Evolutionary conservation across 768 basidiomycete species (phyloP).

Genomic region (Trichaptum fuscoviolaceum): DNA sequence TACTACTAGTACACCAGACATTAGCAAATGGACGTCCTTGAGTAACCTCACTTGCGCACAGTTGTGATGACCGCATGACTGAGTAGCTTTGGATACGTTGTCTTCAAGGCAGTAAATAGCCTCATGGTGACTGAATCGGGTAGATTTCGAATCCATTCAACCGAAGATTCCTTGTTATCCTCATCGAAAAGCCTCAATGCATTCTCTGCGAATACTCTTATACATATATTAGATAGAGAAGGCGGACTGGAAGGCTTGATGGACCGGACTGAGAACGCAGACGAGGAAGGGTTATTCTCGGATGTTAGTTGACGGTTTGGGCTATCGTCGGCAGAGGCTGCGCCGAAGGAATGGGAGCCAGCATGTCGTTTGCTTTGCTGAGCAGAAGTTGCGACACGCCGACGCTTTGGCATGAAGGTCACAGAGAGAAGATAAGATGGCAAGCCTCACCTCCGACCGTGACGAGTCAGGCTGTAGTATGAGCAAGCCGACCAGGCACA

Average conservation of each 20-base stretch:
- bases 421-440: not conserved
- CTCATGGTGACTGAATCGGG: slow-evolving; percentile 48
- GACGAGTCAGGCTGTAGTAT: too few relatives aligned
- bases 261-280: slow-evolving; percentile 42
- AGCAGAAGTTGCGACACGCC: not conserved
- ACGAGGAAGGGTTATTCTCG: slow-evolving; percentile 41
- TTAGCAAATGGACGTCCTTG: not conserved
- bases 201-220: slow-evolving; percentile 45
- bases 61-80: slow-evolving; percentile 50
- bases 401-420: slow-evolving; percentile 2
- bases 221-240: slow-evolving; percentile 44
- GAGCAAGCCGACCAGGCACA: not conserved
- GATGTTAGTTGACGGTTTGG: slow-evolving; percentile 14
- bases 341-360: not conserved
- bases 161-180: slow-evolving; percentile 34
- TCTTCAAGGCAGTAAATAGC: slow-evolving; percentile 46
- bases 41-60: slow-evolving; percentile 29
- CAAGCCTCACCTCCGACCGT: too few relatives aligned
- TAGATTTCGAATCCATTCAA: slow-evolving; percentile 36
- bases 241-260: slow-evolving; percentile 29
- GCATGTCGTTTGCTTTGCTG: not conserved
- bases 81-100: slow-evolving; percentile 46
- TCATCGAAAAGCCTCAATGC: slow-evolving; percentile 36
- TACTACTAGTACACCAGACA: slow-evolving; percentile 44
- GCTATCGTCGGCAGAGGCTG: not conserved